These are phyloP conservation scores for Lasiodiplodia theobromae DNA, from an alignment of 2,329 filamentous ascomycete genomes.

Conservation along the genomic window DNA sequence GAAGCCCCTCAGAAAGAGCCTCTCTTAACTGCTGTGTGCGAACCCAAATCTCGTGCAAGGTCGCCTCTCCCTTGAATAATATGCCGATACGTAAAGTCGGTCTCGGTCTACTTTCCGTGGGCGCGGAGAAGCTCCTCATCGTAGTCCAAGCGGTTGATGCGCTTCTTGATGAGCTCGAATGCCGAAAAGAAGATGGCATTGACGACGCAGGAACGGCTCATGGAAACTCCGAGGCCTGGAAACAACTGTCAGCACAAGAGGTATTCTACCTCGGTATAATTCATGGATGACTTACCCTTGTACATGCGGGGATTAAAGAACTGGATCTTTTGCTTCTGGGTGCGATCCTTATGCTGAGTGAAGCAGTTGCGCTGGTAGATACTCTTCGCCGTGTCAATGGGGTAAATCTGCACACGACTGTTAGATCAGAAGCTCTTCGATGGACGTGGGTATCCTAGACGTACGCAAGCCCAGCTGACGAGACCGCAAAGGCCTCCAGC, in stretches of 20 bases:
- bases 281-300: slow-evolving; percentile 62
- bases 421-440: slow-evolving; percentile 32
- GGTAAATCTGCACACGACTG: slow-evolving; percentile 51
- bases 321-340: slow-evolving; percentile 70
- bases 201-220: slow-evolving; percentile 80
- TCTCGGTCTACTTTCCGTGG: slow-evolving; percentile 13
- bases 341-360: slow-evolving; percentile 68
- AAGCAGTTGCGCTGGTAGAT: slow-evolving; percentile 85
- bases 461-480: slow-evolving; percentile 75
- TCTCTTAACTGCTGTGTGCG: neutral
- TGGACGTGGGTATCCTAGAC: slow-evolving; percentile 35
- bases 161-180: slow-evolving; percentile 80
- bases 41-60: neutral
- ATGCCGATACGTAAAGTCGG: neutral
- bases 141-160: slow-evolving; percentile 53
- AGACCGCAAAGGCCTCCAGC: slow-evolving; percentile 84
- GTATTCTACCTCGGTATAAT: too few relatives aligned
- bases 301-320: slow-evolving; percentile 83
- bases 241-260: neutral
- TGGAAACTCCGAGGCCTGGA: slow-evolving; percentile 74
- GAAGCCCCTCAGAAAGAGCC: neutral
- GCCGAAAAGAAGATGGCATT: slow-evolving; percentile 91
- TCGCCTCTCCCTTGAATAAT: neutral
- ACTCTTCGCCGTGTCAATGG: slow-evolving; percentile 82
- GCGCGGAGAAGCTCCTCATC: slow-evolving; percentile 41